Evolutionary conservation across 768 basidiomycete species (phyloP), one percentile per base, ranked within the genome.

Genomic region (Cyathus striatus): DNA sequence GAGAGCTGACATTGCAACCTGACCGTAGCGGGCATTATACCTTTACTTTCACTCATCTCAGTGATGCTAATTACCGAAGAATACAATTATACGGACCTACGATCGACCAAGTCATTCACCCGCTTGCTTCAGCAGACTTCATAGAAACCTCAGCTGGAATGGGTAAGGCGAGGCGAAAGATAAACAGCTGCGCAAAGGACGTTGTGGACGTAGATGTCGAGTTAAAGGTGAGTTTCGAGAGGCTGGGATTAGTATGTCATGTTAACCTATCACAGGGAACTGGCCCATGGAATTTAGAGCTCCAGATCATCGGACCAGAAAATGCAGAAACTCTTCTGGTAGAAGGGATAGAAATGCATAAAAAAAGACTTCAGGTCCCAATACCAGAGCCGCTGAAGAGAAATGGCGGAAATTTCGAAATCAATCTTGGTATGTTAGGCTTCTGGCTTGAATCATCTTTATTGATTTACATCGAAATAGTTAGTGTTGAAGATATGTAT

Each of bases 51-150:
- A 64, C 75, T 6, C 72, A 82, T 23, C 63, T 98, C 47, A 88
- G 85, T 57, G 94, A 98, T 59, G 71, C 76, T 7, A 81, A 93
- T 58, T 98, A 98, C 63, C 75, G 78, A 53, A 81, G 78, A 50
- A 72, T 91, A 21, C 76, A 80, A 17, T 67, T 96, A 16, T 70
- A 81, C 26, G 85, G 86, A 18, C 80, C 86, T 32, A 80, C 78
- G 45, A 90, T 94, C 51, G 82, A 89, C 43, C 90, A 95, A 62
- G 72, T 88, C 26, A 88, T 97, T 25, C 93, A 96, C 60, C 92
- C 94, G 1, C 70, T 90, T 30, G 92, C 93, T 0, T 75, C 78
- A 26, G 90, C 85, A 2, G 79, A 84, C 46, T 90, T 93, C 50
- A 69, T 72, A n/a, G 61, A 65, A 12, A 55, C 66, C 22, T 63